phyloP scores from a whole-genome alignment of 768 basidiomycete species.

The Boletus sensibilis region DNA sequence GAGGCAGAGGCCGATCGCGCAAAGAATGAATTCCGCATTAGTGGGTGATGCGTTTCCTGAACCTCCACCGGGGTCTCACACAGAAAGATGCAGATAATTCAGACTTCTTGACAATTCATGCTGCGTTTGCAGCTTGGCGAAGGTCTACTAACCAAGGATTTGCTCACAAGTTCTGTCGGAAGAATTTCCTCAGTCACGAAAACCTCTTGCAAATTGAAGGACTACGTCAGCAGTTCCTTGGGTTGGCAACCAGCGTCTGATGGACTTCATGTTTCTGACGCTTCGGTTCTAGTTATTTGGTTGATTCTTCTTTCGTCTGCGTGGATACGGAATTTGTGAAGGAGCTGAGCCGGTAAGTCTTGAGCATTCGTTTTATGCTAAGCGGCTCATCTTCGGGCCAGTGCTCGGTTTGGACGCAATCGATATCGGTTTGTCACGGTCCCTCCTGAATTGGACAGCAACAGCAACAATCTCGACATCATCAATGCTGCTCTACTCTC shows the following conservation, averaged over 20 bases:
- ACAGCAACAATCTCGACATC: conserved; percentile 62
- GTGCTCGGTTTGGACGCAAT: conserved; percentile 72
- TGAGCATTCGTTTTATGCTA: background rate
- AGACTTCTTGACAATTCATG: conserved; percentile 92
- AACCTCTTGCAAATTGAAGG: conserved; percentile 97
- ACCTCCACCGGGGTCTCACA: background rate
- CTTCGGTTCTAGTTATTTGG: conserved; percentile 59
- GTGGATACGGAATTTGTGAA: conserved; percentile 62
- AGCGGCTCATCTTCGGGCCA: conserved; percentile 29
- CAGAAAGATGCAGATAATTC: conserved; percentile 65
- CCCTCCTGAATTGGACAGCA: conserved; percentile 67
- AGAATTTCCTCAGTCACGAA: conserved; percentile 83
- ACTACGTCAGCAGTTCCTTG: conserved; percentile 84
- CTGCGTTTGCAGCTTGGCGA: conserved; percentile 88
- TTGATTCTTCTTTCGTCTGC: conserved; percentile 83
- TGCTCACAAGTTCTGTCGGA: conserved; percentile 75
- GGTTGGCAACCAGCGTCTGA: conserved; percentile 38
- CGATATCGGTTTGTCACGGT: conserved; percentile 74
- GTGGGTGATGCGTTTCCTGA: conserved; percentile 40
- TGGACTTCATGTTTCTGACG: conserved; percentile 1
- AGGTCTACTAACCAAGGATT: conserved; percentile 58
- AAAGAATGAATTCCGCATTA: conserved; percentile 73
- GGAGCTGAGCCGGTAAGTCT: conserved; percentile 63
- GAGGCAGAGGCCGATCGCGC: conserved; percentile 86
- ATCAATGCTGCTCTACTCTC: conserved; percentile 81